Evolutionary conservation across 2,329 filamentous ascomycete species (phyloP).

Genomic region (Aspergillus tubingensis): DNA sequence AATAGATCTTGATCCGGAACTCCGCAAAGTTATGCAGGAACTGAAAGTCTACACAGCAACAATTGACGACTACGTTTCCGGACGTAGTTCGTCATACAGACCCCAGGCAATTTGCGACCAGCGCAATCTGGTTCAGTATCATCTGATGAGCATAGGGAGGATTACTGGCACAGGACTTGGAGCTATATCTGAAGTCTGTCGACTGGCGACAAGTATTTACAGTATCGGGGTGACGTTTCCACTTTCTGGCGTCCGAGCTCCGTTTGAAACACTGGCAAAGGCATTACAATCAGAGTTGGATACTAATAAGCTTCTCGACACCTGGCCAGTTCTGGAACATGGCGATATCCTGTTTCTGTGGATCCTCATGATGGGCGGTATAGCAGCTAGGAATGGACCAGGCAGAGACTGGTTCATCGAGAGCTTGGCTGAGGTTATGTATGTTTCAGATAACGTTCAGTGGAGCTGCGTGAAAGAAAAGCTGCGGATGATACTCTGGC

Average conservation of each 20-base stretch:
- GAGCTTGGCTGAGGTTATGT: neutral
- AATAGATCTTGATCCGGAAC: neutral
- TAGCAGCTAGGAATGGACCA: neutral
- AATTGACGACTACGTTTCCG: neutral
- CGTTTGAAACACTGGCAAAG: neutral
- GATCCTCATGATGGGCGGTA: conserved; percentile 1
- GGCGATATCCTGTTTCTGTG: neutral
- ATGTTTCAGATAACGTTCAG: no score
- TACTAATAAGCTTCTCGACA: neutral
- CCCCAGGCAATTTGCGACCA: conserved; percentile 2
- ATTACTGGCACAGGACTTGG: neutral
- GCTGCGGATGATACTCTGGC: neutral
- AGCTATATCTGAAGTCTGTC: neutral
- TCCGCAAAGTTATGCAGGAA: neutral
- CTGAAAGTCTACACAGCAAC: neutral
- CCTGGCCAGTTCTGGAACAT: neutral
- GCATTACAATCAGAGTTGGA: neutral
- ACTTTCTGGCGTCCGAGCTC: neutral
- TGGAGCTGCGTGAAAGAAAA: neutral
- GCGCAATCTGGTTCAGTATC: conserved; percentile 6
- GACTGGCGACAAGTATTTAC: neutral
- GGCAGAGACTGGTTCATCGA: conserved; percentile 2
- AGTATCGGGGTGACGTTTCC: conserved; percentile 5
- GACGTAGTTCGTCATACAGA: neutral
- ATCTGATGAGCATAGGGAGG: neutral